Percentiles rank a stretch among this genome's conserved stretches.
phyloP scores from a whole-genome alignment of 345 rosid genomes.

The Ceriops decandra region DNA sequence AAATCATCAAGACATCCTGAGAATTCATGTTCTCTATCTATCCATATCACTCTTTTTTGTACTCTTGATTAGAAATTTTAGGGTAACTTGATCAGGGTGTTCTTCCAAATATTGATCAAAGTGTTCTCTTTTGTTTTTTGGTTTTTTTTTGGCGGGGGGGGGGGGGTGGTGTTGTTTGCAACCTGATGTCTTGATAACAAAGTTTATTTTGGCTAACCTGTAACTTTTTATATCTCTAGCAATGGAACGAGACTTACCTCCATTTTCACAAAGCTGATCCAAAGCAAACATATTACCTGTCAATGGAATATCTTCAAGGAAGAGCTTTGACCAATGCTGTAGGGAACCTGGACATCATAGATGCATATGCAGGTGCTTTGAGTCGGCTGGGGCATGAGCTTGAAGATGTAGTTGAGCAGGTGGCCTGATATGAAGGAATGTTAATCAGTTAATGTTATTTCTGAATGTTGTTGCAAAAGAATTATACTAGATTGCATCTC shows the following conservation, averaged over 20 bases:
- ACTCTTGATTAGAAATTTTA: too few relatives aligned
- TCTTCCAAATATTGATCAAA: too few relatives aligned
- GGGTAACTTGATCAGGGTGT: too few relatives aligned
- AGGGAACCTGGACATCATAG: conserved; percentile 66
- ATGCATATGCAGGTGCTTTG: conserved; percentile 79
- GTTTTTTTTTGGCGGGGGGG: too few relatives aligned
- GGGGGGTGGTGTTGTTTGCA: not conserved
- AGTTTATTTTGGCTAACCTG: not conserved
- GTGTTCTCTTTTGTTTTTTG: too few relatives aligned
- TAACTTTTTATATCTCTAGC: conserved; percentile 43
- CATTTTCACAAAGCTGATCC: conserved; percentile 80
- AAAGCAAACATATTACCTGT: conserved; percentile 88
- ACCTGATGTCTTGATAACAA: not conserved
- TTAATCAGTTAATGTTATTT: too few relatives aligned
- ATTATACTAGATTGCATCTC: too few relatives aligned
- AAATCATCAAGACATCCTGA: too few relatives aligned
- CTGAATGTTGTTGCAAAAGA: too few relatives aligned
- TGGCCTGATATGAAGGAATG: conserved; percentile 12
- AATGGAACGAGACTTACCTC: conserved; percentile 83
- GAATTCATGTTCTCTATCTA: too few relatives aligned
- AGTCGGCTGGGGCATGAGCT: conserved; percentile 72
- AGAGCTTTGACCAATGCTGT: conserved; percentile 85
- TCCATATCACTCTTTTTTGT: too few relatives aligned
- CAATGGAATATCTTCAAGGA: conserved; percentile 99
- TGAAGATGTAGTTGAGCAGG: conserved; percentile 90